Base-by-base conservation (phyloP, 2,329 filamentous ascomycete species). In the Didymella segeticola region DNA sequence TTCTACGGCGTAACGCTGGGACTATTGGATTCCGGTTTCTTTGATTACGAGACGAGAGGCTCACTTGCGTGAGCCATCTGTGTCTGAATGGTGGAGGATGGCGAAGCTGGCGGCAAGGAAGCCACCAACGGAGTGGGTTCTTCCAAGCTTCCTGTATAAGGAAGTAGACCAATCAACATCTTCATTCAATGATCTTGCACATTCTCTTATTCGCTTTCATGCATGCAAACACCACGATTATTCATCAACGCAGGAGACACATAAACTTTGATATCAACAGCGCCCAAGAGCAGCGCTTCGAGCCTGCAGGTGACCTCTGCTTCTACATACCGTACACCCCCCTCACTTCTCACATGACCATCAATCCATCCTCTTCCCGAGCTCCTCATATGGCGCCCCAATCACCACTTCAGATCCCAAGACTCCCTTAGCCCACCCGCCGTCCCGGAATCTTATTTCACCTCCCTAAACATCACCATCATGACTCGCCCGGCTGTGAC, bases 1-100 rank as follows among this genome's bases (percentile, higher is more conserved):
- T 64, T 56, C 38, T 49, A 31, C 12, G 45, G 51, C 51, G 51
- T 26, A 43, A 17, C 23, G 17, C 41, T 49, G 27, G 51, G 34
- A 37, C 42, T 29, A 19, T 26, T 25, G 34, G 22, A 45, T 41
- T 39, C 51, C 23, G 31, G 37, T 22, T 42, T 19, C 43, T 42
- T 47, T 36, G 27, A 17, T 43, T 36, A 41, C 25, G 11, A 30
- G 27, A 29, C 23, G 42, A 25, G 42, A 25, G 23, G 29, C 31
- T 26, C 30, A 37, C 15, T 12, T 37, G 10, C 25, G 25, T 26
- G 25, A 26, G 25, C 10, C 5, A n/a, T 38, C 29, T 25, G 49
- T 31, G n/a, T 23, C 5, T 37, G 27, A 20, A 10, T 22, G 36
- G 27, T n/a, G 36, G 17, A 41, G 15, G 9, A 22, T 11, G 23